Base-by-base conservation (phyloP, 495 filamentous ascomycete species). In the Ascodesmis nigricans region DNA sequence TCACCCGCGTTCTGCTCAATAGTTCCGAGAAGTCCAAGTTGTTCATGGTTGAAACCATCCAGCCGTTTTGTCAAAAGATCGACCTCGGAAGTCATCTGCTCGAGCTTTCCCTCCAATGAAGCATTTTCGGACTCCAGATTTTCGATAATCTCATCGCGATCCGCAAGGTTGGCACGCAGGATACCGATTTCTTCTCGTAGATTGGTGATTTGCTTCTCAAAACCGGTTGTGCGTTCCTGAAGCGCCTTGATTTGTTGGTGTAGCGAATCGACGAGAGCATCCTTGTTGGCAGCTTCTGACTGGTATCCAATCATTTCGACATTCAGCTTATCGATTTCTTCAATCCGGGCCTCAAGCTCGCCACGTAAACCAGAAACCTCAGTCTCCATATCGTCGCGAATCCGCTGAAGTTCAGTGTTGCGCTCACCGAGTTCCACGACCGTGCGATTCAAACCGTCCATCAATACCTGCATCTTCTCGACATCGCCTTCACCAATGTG, bases 111-210 rank as follows among this genome's bases (percentile, higher is more conserved):
- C 6, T 25, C 23, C 23, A 25, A 25, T 6, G 23, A 6, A 11
- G 23, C 23, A 6, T 25, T 25, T 11, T 25, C 11, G 23, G 6
- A 6, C 23, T 25, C 23, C 6, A 25, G 23, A 25, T 25, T 11
- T 11, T 6, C 23, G 11, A 25, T 25, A 6, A 25, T 25, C 23
- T 25, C 23, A 25, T 25, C 23, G 6, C 11, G 39, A 10, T 11
- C 18, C 18, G 36, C 30, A 11, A 49, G 24, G 6, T 35, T 21
- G 11, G 13, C 16, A 14, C 37, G 29, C 6, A 51, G 33, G 15
- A 18, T 20, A 11, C 15, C 36, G 8, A 42, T 51, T 13, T 50
- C 47, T 10, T 41, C 23, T 16, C 18, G 32, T 14, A 50, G 28
- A n/a, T 18, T 19, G 13, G 31, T 27, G 18, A 36, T 10, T 15